Conservation (phyloP, 2,329 filamentous ascomycete genomes). For the Phialophora verrucosa region DNA sequence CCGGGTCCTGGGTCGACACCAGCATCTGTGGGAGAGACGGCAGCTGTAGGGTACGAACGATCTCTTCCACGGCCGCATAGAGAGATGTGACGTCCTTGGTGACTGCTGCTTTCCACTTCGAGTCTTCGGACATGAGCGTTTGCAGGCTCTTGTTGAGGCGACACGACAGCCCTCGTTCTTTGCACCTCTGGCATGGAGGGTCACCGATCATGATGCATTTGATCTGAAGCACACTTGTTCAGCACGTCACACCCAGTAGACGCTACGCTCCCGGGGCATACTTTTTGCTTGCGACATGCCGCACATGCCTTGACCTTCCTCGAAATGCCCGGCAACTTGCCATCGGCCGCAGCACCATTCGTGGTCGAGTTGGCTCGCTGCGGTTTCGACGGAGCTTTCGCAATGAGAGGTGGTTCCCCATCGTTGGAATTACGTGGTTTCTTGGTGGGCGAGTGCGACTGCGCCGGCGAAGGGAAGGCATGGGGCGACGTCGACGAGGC, state of each 20-base stretch:
- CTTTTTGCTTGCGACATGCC: conserved; percentile 61
- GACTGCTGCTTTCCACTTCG: conserved; percentile 50
- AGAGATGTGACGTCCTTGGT: conserved; percentile 43
- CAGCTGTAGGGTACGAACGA: conserved; percentile 48
- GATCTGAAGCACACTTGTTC: conserved; percentile 40
- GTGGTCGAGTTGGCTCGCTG: conserved; percentile 31
- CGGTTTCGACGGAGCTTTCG: conserved; percentile 29
- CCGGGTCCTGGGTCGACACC: conserved; percentile 41
- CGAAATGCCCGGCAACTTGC: conserved; percentile 45
- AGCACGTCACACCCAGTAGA: not conserved
- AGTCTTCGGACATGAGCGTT: conserved; percentile 56
- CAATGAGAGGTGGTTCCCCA: conserved; percentile 29
- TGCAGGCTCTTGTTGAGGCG: conserved; percentile 59
- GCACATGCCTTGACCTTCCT: conserved; percentile 58
- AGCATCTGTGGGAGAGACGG: conserved; percentile 47
- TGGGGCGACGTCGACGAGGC: conserved; percentile 31
- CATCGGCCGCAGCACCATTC: conserved; percentile 32
- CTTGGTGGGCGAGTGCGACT: conserved; percentile 33
- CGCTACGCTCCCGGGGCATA: conserved; percentile 35
- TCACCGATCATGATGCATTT: conserved; percentile 61
- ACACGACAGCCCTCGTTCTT: conserved; percentile 57
- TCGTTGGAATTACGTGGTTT: conserved; percentile 36
- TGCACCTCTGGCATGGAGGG: conserved; percentile 57
- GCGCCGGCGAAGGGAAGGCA: conserved; percentile 31
- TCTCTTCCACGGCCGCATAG: conserved; percentile 43